Evolutionary conservation across 2,329 filamentous ascomycete species (phyloP), one percentile per base, ranked within the genome.

Genomic region (Alternaria sp.): DNA sequence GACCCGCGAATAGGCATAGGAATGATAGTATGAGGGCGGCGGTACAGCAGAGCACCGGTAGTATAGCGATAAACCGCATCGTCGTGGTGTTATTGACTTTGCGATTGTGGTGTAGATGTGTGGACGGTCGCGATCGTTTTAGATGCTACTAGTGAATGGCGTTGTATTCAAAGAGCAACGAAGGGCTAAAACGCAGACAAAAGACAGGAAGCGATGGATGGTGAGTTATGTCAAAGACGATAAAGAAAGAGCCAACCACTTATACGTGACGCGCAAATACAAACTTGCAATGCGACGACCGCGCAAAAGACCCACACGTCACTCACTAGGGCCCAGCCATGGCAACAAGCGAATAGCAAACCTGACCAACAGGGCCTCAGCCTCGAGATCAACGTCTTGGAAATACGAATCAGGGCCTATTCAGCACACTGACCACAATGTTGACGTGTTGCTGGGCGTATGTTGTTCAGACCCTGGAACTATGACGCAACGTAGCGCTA

Each of bases 1-100:
- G 81, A 38, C 88, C 88, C 1, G 88, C 87, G 67, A 89, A 89
- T 60, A 90, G 80, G 70, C 85, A 87, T 9, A 89, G 80, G 66
- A 89, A 82, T 18, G 83, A 82, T 44, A 90, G 82, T 20, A 89
- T 81, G 41, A 89, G 84, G 4, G 86, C 85, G 30, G 81, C 83
- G 25, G 85, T 80, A 62, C 84, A 82, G 63, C 84, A 82, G 44
- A 83, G 66, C 43, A 83, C 72, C 7, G 86, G 85, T n/a, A 87
- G 67, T 20, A 87, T 64, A 14, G 82, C 82, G 32, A 79, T 69
- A n/a, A 76, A 71, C 36, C 82, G 81, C 84, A 86, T 85, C 51
- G 52, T 58, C 46, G 38, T 9, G 43, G 27, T 49, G 18, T 40
- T 36, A 18, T 43, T 62, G 30, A 44, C 25, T 54, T 27, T 49